Evolutionary conservation across 2,329 filamentous ascomycete genomes (phyloP).

Genomic region (Corynespora cassiicola): DNA sequence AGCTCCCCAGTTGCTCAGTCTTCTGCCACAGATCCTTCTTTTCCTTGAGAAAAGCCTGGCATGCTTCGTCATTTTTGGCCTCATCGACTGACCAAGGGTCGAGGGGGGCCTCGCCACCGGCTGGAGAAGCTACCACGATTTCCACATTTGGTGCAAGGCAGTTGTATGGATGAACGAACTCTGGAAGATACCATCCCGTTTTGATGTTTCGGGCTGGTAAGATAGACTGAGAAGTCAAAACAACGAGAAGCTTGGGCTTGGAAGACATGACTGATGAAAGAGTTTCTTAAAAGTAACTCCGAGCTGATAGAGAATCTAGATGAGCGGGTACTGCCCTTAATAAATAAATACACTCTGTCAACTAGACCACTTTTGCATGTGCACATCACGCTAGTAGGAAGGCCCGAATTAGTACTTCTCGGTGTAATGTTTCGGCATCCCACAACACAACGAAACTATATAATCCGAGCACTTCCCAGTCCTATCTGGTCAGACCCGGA

Average conservation of each 20-base stretch:
- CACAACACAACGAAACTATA: too few relatives aligned
- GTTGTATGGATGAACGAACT: slow-evolving; percentile 48
- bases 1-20: slow-evolving; percentile 64
- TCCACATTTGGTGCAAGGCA: slow-evolving; percentile 44
- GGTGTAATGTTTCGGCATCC: too few relatives aligned
- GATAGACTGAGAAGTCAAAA: slow-evolving; percentile 68
- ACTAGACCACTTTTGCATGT: too few relatives aligned
- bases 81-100: slow-evolving; percentile 45
- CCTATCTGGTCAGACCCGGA: too few relatives aligned
- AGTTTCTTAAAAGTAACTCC: too few relatives aligned
- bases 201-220: slow-evolving; percentile 53
- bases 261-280: too few relatives aligned
- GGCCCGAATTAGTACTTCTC: too few relatives aligned
- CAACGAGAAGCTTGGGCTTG: slow-evolving; percentile 69
- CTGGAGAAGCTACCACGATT: slow-evolving; percentile 48
- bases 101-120: slow-evolving; percentile 45
- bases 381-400: too few relatives aligned
- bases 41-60: slow-evolving; percentile 52
- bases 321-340: too few relatives aligned
- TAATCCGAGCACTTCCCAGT: too few relatives aligned
- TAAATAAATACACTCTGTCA: too few relatives aligned
- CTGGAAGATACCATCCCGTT: slow-evolving; percentile 74
- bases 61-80: slow-evolving; percentile 55
- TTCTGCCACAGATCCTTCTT: slow-evolving; percentile 68
- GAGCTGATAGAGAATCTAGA: too few relatives aligned